phyloP scores from a whole-genome alignment of 768 basidiomycete genomes.

The Lactifluus rugatus region DNA sequence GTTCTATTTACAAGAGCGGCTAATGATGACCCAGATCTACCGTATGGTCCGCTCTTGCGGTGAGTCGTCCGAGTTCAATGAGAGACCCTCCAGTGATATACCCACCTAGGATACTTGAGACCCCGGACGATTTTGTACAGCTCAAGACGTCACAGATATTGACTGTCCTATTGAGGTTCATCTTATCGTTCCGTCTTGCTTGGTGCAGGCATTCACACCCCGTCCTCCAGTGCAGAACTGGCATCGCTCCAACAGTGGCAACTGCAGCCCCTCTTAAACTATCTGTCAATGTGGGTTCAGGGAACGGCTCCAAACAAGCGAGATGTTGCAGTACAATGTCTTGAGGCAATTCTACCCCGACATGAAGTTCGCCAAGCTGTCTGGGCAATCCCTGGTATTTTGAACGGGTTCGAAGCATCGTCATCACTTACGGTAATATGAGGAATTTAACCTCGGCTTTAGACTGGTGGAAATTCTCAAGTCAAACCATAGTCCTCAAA shows the following conservation, averaged over 20 bases:
- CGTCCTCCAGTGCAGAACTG: constrained; percentile 23
- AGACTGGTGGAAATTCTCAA: constrained; percentile 81
- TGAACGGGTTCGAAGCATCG: constrained; percentile 44
- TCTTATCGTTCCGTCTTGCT: constrained; percentile 26
- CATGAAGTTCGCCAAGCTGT: constrained; percentile 70
- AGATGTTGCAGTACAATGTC: constrained; percentile 86
- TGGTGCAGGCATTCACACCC: not conserved
- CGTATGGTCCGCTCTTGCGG: constrained; percentile 73
- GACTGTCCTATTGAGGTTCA: constrained; percentile 72
- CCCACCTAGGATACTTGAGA: constrained; percentile 55
- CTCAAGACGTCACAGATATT: constrained; percentile 83
- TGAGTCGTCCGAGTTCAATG: constrained; percentile 24
- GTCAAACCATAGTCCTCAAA: constrained; percentile 77
- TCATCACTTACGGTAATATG: not conserved
- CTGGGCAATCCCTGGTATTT: constrained; percentile 64
- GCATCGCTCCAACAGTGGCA: constrained; percentile 23
- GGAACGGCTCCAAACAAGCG: constrained; percentile 53
- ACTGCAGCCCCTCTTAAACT: constrained; percentile 29
- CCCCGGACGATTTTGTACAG: constrained; percentile 92
- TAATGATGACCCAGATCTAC: constrained; percentile 66
- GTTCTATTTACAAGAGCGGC: constrained; percentile 56
- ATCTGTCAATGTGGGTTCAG: constrained; percentile 24
- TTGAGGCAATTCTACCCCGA: constrained; percentile 77
- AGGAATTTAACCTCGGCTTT: not conserved
- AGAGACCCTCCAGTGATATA: constrained; percentile 12